Percentiles rank a stretch among this genome's conserved stretches.
Conservation (phyloP, 768 basidiomycete genomes). For the Russula griseocarnosa region DNA sequence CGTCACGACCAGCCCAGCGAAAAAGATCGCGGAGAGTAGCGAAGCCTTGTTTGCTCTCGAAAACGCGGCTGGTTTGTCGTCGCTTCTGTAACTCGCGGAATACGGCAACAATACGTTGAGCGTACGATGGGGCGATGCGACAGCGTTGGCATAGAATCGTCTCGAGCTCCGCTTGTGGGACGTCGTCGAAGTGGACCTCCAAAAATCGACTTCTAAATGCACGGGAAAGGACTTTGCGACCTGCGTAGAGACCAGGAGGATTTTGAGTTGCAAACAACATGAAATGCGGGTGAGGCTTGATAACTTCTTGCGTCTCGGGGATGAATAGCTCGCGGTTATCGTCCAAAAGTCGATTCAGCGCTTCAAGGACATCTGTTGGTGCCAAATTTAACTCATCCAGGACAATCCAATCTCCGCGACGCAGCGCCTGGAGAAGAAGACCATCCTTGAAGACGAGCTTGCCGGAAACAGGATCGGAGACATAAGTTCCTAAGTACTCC, state of each 20-base stretch:
- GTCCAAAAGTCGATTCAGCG: slow-evolving; percentile 91
- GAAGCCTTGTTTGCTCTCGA: slow-evolving; percentile 96
- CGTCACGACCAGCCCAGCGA: slow-evolving; percentile 92
- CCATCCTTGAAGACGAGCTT: slow-evolving; percentile 95
- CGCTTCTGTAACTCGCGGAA: slow-evolving; percentile 92
- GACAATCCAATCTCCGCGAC: slow-evolving; percentile 95
- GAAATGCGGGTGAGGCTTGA: slow-evolving; percentile 91
- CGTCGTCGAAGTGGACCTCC: slow-evolving; percentile 96
- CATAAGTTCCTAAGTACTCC: slow-evolving; percentile 95
- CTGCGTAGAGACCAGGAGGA: slow-evolving; percentile 92
- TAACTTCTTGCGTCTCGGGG: slow-evolving; percentile 92
- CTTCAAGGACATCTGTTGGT: slow-evolving; percentile 96
- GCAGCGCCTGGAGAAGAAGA: slow-evolving; percentile 84
- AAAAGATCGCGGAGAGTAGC: slow-evolving; percentile 96
- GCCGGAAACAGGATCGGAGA: slow-evolving; percentile 89
- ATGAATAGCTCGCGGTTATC: slow-evolving; percentile 96
- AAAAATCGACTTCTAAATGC: slow-evolving; percentile 97
- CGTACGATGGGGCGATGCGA: slow-evolving; percentile 90
- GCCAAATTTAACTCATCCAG: slow-evolving; percentile 97
- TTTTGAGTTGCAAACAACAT: slow-evolving; percentile 99
- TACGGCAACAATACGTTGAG: slow-evolving; percentile 82
- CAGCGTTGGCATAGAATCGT: slow-evolving; percentile 91
- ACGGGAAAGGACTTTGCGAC: slow-evolving; percentile 88
- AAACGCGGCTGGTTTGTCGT: slow-evolving; percentile 85
- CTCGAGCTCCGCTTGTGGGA: slow-evolving; percentile 90